A percentile compares a stretch with the other conserved stretches of the same genome.
These are phyloP conservation scores for Vaccinium macrocarpon DNA, from an alignment of 148 eudicot species.

Conservation along the genomic window DNA sequence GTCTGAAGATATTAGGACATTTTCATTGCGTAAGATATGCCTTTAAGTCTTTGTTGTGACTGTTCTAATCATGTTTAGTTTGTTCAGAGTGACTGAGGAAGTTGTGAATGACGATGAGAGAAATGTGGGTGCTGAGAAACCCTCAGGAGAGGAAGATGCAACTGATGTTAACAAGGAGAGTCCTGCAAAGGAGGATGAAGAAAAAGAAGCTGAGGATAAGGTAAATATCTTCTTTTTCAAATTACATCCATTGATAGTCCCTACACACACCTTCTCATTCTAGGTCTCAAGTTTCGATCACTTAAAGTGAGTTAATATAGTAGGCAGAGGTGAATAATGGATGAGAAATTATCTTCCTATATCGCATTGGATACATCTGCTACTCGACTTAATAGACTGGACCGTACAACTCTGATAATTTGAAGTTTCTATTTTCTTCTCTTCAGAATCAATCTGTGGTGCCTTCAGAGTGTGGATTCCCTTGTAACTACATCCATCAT, in stretches of 20 bases:
- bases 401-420: neutral
- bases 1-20: neutral
- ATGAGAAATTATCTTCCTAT: neutral
- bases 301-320: neutral
- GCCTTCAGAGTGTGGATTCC: neutral
- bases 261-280: neutral
- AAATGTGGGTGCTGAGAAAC: conserved; percentile 47
- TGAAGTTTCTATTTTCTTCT: neutral
- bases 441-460: neutral
- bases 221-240: conserved; percentile 22
- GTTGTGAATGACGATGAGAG: conserved; percentile 58
- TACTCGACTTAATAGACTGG: neutral
- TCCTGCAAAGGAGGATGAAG: conserved; percentile 63
- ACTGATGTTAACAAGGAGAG: conserved; percentile 61
- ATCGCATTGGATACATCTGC: neutral
- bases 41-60: neutral
- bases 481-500: neutral
- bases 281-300: neutral
- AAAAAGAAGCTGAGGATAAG: conserved; percentile 85
- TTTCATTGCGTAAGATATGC: neutral
- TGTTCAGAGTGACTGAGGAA: conserved; percentile 58
- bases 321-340: neutral
- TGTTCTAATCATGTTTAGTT: conserved; percentile 16
- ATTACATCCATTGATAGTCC: neutral
- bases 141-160: conserved; percentile 53